Evolutionary conservation across 176 grass and related monocot genomes (phyloP), one percentile per base, ranked within the genome.

Genomic region (Panicum miliaceum): DNA sequence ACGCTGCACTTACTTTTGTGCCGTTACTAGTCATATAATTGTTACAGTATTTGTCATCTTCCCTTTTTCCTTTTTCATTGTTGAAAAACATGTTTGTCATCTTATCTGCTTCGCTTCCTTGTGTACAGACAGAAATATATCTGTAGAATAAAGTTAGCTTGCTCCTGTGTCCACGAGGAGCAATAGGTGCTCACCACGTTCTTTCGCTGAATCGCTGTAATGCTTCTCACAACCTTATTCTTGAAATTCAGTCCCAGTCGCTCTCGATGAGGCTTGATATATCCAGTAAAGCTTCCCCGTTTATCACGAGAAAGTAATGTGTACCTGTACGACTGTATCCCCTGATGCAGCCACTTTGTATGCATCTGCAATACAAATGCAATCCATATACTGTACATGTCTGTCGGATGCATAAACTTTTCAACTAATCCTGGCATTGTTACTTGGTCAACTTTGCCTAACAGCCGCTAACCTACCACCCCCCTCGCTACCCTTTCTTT

Each of bases 301-400:
- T 64, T 71, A 85, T 77, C 77, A 62, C 19, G 54, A 64, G 79
- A 86, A 50, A 86, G 83, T 57, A 73, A 72, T n/a, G 78, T 66
- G 26, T 18, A 19, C 19, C 64, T 57, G 64, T 23, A 58, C 3
- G 8, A 23, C 56, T 58, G 22, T 64, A 45, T 78, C 47, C 9
- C 46, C 46, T 78, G 41, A 86, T 58, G 19, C 8, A 26, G 18
- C 76, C 43, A 53, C 34, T 81, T 85, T 75, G 82, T 67, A 20
- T 2, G 15, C 23, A 51, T 23, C 4, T 50, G 14, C 3, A 58
- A 58, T 20, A 7, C 18, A 6, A 53, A 53, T 1, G 8, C 9
- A 48, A 80, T 60, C 69, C 20, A 32, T 18, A 50, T 18, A 29
- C 29, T 74, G 57, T 11, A 15, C 23, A 25, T 4, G 3, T 26